phyloP scores from a whole-genome alignment of 192 early-diverging fungal species.

The Helicostylum pulchrum region DNA sequence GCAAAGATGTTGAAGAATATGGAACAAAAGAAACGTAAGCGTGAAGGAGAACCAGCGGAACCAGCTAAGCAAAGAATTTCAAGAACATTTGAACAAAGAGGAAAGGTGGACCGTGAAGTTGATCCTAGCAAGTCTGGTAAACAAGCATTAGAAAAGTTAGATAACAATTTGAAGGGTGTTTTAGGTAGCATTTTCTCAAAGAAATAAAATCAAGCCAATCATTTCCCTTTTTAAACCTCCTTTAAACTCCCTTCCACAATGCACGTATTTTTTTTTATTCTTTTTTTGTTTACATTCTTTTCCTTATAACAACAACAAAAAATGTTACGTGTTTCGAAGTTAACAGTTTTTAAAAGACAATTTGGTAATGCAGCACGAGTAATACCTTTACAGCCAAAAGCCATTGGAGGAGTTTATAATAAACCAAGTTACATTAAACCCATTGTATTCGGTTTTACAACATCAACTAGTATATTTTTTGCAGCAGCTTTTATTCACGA shows the following conservation, averaged over 20 bases:
- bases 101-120: slow-evolving; percentile 50
- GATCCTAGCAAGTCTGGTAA: slow-evolving; percentile 10
- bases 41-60: slow-evolving; percentile 30
- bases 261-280: slow-evolving; percentile 2
- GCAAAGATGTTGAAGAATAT: slow-evolving; percentile 85
- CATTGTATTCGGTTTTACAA: neutral
- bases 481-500: slow-evolving; percentile 2
- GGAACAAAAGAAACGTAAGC: slow-evolving; percentile 62
- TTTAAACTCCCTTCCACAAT: neutral
- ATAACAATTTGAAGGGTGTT: slow-evolving; percentile 47
- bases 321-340: neutral
- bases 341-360: neutral
- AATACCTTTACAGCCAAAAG: no score
- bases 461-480: neutral
- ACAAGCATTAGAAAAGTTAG: slow-evolving; percentile 19
- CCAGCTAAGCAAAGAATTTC: slow-evolving; percentile 38
- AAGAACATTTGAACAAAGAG: slow-evolving; percentile 65
- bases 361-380: no score
- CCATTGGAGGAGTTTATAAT: no score
- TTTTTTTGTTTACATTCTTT: neutral
- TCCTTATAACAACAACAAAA: neutral
- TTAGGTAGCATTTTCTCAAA: slow-evolving; percentile 54
- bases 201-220: neutral
- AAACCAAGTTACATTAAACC: neutral
- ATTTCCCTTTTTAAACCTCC: neutral